Evolutionary conservation across 2,329 filamentous ascomycete species (phyloP).

Genomic region (Hypomyces perniciosus): DNA sequence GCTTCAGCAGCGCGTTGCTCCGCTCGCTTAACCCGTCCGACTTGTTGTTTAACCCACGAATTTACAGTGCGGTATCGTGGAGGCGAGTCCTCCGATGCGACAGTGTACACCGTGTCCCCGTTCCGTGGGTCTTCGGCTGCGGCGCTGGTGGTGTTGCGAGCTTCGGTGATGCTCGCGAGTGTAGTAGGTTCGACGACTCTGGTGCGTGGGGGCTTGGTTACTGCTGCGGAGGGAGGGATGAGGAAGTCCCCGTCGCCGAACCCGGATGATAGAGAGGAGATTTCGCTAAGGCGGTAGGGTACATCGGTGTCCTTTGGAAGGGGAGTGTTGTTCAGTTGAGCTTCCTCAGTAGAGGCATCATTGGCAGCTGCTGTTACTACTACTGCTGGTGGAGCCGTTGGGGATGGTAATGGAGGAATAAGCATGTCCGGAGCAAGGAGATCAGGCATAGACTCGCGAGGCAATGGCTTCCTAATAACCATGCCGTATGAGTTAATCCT

Average conservation of each 20-base stretch:
- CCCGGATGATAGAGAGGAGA: conserved; percentile 58
- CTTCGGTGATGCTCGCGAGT: conserved; percentile 5
- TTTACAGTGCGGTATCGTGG: conserved; percentile 52
- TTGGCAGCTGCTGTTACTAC: conserved; percentile 10
- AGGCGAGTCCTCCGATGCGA: conserved; percentile 47
- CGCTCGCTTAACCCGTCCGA: conserved; percentile 45
- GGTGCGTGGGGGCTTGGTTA: conserved; percentile 1
- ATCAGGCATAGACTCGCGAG: conserved; percentile 4
- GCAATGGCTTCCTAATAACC: conserved; percentile 3
- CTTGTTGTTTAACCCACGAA: conserved; percentile 62
- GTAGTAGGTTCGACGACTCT: conserved; percentile 5
- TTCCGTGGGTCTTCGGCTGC: conserved; percentile 5
- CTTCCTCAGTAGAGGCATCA: background rate
- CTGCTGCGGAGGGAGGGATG: conserved; percentile 23
- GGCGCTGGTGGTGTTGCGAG: conserved; percentile 15
- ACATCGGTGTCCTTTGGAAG: conserved; percentile 11
- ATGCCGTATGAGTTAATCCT: conserved; percentile 10
- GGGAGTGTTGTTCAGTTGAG: conserved; percentile 7
- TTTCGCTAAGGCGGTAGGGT: conserved; percentile 38
- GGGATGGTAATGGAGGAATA: conserved; percentile 15
- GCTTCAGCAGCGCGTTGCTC: conserved; percentile 29
- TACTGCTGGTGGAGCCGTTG: background rate
- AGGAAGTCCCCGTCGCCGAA: conserved; percentile 58
- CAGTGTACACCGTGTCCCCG: conserved; percentile 48
- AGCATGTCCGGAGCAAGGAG: background rate